Base-by-base conservation (phyloP, 495 filamentous ascomycete species). In the Trypethelium eluteriae region DNA sequence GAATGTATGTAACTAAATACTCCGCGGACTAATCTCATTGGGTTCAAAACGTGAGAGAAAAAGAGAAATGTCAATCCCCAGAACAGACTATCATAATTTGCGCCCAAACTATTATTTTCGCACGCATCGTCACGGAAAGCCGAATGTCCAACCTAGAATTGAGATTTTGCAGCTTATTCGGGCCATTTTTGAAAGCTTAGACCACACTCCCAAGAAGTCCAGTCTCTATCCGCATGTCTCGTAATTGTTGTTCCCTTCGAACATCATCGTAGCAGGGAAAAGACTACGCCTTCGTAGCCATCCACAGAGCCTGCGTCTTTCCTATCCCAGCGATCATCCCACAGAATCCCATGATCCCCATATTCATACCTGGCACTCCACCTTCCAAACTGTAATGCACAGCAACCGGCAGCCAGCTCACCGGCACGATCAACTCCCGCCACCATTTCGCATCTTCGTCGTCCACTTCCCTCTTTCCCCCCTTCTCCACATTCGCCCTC, bases 381-480 rank as follows among this genome's bases (percentile, higher is more conserved):
- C 71, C 70, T 59, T 69, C 67, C 47, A 62, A 68, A 46, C 69
- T 71, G 62, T 69, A 74, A 59, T 77, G 74, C 69, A 71, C 16
- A 16, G 75, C 75, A 62, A 77, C 71, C 35, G 75, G 75, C 57
- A 74, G 59, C 75, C 75, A 77, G 62, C 70, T 72, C n/a, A 66
- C 12, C 38, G 70, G 68, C 63, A 77, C 74, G 35, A 77, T 66
- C n/a, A 71, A 64, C 65, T 77, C 74, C 16, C 38, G 68, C 74
- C 74, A 77, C 75, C 75, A 77, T 66, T 72, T 70, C 66, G 63
- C 44, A 68, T 77, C 75, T n/a, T 62, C 57, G 72, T 67, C 69
- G 59, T 46, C 53, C 49, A 73, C 68, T 59, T 70, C 67, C 63
- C 70, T 66, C 68, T 4, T 63, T 36, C 68, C 67, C 57, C 69